A percentile compares a stretch with the other conserved stretches of the same genome.
phyloP scores from a whole-genome alignment of 1,139 yeast genomes.

The Blastobotrys petasosporus region DNA sequence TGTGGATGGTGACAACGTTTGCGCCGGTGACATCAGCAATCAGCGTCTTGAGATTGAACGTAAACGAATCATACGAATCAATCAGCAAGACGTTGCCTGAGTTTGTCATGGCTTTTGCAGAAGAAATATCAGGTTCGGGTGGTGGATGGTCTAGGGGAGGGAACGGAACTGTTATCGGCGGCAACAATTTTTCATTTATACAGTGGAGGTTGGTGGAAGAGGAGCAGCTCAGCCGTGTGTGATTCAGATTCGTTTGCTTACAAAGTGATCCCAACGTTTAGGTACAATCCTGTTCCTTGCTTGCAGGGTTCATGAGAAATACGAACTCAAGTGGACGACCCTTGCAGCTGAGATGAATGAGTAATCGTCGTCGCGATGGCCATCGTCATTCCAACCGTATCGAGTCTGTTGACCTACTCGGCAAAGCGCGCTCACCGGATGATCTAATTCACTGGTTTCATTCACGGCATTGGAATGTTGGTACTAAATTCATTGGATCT shows the following conservation, averaged over 20 bases:
- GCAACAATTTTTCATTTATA: not conserved
- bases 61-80: constrained; percentile 93
- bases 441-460: too few species aligned
- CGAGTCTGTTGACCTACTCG: too few species aligned
- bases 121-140: not conserved
- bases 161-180: too few species aligned
- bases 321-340: not conserved
- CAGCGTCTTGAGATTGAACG: constrained; percentile 68
- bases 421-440: too few species aligned
- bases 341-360: too few species aligned
- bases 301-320: not conserved
- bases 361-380: too few species aligned
- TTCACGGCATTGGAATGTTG: too few species aligned
- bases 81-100: constrained; percentile 50
- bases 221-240: not conserved
- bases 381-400: too few species aligned
- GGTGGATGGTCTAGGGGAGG: not conserved
- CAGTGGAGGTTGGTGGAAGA: not conserved
- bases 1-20: constrained; percentile 63
- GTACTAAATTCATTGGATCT: too few species aligned
- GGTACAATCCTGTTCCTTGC: too few species aligned
- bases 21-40: constrained; percentile 51
- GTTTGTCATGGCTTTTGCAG: not conserved
- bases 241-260: too few species aligned
- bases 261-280: too few species aligned